Evolutionary conservation across 1,284 basidiomycete genomes (phyloP), one percentile per base, ranked within the genome.

Genomic region (Ceratorhiza oryzae-sativae): DNA sequence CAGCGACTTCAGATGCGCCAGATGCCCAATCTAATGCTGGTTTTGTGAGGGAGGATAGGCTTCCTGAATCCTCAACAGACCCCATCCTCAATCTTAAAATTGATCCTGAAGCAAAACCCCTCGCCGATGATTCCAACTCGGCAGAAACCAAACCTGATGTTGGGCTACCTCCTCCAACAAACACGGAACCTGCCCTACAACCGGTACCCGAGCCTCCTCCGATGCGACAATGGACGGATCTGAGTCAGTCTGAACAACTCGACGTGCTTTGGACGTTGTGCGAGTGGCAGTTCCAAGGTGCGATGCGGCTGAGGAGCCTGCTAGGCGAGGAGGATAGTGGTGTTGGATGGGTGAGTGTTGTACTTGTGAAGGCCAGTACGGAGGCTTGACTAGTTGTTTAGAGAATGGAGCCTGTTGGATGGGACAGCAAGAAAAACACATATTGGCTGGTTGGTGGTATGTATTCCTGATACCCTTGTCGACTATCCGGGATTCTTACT

Each of bases 371-470:
- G n/a, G n/a, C n/a, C n/a, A n/a, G 30, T 34, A 4, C 18, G 3
- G 27, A 41, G 23, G 18, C 13, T 12, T 20, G 46, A 45, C 59
- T 42, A 32, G 13, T 39, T 48, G 45, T 48, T 56, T 32, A 94
- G 92, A 88, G 93, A 34, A 88, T 93, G 70, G 92, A 94, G 77
- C 94, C 94, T 1, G 88, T 95, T 75, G 94, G 95, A 8, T 93
- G 91, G 77, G 94, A 97, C 77, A 84, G 86, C 20, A 88, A 90
- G 76, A 84, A 84, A 25, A 95, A 94, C 79, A 89, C 91, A 0
- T 97, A 95, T 79, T 95, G 93, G 93, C 82, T 94, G 23, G 92
- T 95, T 76, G 93, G 94, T 34, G 84, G 90, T 90, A 79, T 55
- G 84, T 55, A 39, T n/a, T n/a, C 36, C 6, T 39, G 6, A 6